phyloP scores from a whole-genome alignment of 2,329 filamentous ascomycete genomes.

The Seiridium unicorne region DNA sequence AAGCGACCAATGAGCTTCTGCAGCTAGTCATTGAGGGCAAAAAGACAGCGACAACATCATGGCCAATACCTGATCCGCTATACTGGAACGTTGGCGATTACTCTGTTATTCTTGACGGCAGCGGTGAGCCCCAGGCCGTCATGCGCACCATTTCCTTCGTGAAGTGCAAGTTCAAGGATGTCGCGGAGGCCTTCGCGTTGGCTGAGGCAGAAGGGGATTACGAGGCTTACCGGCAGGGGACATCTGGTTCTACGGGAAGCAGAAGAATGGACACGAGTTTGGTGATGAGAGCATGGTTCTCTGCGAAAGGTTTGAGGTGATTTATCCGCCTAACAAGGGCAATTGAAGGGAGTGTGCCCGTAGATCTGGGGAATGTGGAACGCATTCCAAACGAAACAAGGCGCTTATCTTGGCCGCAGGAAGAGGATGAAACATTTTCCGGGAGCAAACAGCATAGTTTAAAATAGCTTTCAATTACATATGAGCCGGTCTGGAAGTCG shows the following conservation, averaged over 20 bases:
- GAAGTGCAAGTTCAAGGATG: constrained; percentile 19
- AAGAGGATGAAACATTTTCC: too few relatives aligned
- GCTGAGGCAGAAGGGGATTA: constrained; percentile 28
- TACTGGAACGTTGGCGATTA: constrained; percentile 26
- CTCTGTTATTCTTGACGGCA: constrained; percentile 25
- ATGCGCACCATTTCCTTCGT: constrained; percentile 25
- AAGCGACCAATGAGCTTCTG: constrained; percentile 15
- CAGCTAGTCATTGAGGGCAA: constrained; percentile 20
- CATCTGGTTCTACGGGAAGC: constrained; percentile 17
- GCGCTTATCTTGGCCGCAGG: too few relatives aligned
- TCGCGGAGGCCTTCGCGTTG: constrained; percentile 24
- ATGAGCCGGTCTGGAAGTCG: neutral
- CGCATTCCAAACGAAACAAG: neutral
- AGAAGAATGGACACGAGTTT: neutral
- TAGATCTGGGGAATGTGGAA: neutral
- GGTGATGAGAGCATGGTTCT: neutral
- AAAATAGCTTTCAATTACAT: too few relatives aligned
- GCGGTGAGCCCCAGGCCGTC: constrained; percentile 16
- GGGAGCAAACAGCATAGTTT: neutral
- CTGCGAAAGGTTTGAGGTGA: neutral
- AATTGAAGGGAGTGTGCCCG: neutral
- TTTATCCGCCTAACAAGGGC: neutral
- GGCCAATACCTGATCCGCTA: constrained; percentile 23
- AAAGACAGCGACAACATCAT: constrained; percentile 28
- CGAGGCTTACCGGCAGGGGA: constrained; percentile 21